phyloP scores from a whole-genome alignment of 192 early-diverging fungal species.

The Backusella tuberculispora region DNA sequence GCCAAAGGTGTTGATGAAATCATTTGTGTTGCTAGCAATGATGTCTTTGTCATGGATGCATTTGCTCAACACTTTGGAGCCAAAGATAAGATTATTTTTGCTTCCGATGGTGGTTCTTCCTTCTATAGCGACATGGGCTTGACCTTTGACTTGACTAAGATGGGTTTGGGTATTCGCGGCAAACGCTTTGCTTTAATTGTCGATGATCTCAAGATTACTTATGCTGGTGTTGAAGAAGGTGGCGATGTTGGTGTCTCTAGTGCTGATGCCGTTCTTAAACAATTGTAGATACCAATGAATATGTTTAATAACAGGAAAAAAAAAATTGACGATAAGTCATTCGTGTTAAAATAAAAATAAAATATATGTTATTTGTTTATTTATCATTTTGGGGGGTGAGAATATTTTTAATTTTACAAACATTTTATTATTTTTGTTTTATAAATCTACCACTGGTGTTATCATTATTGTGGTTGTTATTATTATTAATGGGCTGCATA shows the following conservation, averaged over 20 bases:
- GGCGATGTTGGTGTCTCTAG: conserved; percentile 16
- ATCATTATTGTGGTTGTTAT: no score
- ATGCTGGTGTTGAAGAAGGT: conserved; percentile 53
- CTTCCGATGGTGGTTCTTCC: conserved; percentile 56
- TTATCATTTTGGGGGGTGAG: background rate
- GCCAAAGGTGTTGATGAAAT: conserved; percentile 60
- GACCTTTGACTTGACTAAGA: conserved; percentile 57
- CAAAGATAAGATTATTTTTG: conserved; percentile 51
- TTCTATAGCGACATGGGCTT: conserved; percentile 54
- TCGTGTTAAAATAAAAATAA: background rate
- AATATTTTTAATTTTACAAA: background rate
- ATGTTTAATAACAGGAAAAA: background rate
- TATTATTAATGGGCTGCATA: background rate
- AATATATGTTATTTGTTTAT: background rate
- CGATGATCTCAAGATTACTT: conserved; percentile 54
- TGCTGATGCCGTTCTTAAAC: conserved; percentile 24
- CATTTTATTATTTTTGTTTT: conserved; percentile 3
- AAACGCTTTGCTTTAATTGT: conserved; percentile 59
- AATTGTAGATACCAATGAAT: conserved; percentile 24
- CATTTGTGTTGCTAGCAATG: conserved; percentile 50
- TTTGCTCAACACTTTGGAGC: conserved; percentile 48
- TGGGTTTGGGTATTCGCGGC: conserved; percentile 57
- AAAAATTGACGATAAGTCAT: background rate
- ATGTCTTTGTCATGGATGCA: conserved; percentile 67
- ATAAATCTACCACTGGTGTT: background rate